phyloP scores from a whole-genome alignment of 305 asterid species.

The Fraxinus paxiana region DNA sequence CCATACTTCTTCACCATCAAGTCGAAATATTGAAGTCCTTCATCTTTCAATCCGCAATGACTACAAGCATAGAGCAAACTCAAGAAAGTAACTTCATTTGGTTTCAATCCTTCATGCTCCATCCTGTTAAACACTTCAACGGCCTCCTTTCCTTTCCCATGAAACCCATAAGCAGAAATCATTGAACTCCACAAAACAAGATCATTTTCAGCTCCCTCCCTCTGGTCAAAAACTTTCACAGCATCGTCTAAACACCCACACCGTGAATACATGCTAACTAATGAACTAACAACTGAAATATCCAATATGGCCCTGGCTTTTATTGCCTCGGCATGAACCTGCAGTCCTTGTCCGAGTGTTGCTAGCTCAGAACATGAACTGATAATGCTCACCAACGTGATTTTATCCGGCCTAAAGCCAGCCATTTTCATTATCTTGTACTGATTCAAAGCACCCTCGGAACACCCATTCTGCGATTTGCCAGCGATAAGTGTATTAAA shows the following conservation, averaged over 20 bases:
- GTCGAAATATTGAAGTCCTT: constrained; percentile 59
- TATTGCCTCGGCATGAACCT: constrained; percentile 72
- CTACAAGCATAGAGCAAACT: constrained; percentile 86
- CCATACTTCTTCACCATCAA: constrained; percentile 48
- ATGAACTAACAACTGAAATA: constrained; percentile 60
- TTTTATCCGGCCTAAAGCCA: constrained; percentile 65
- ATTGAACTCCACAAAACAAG: constrained; percentile 76
- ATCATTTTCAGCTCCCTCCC: constrained; percentile 44
- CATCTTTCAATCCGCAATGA: constrained; percentile 71
- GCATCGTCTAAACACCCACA: constrained; percentile 84
- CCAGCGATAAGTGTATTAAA: constrained; percentile 81
- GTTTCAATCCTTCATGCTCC: constrained; percentile 56
- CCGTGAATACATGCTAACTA: constrained; percentile 81
- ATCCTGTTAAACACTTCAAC: constrained; percentile 51
- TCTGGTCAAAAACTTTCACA: constrained; percentile 51
- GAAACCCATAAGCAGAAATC: constrained; percentile 86
- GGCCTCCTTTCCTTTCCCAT: constrained; percentile 76
- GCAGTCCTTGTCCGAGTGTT: constrained; percentile 82
- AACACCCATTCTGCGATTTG: constrained; percentile 62
- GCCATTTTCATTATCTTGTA: constrained; percentile 55
- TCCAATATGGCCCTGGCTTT: constrained; percentile 56
- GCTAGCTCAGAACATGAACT: constrained; percentile 75
- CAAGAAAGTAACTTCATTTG: constrained; percentile 71
- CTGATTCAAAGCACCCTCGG: constrained; percentile 54
- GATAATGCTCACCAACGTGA: constrained; percentile 72